phyloP scores from a whole-genome alignment of 2,329 filamentous ascomycete genomes.

The Remersonia thermophila region DNA sequence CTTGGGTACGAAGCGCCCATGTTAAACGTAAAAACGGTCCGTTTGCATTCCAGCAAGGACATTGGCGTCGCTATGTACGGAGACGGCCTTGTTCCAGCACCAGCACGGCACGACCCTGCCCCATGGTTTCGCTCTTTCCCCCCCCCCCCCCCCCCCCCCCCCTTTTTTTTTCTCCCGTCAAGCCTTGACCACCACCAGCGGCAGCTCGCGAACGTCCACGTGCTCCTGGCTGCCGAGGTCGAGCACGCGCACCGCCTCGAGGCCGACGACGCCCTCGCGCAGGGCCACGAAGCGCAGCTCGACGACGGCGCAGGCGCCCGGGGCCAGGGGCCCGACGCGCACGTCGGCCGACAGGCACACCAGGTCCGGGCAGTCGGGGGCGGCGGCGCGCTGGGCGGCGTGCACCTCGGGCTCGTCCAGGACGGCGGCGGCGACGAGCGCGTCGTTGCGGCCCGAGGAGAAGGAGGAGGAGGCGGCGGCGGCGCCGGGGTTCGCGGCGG shows the following conservation, averaged over 20 bases:
- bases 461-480: not conserved
- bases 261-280: constrained; percentile 50
- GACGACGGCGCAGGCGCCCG: constrained; percentile 60
- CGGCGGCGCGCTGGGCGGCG: constrained; percentile 54
- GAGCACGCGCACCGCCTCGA: constrained; percentile 61
- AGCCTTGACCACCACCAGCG: constrained; percentile 46
- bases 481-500: no score
- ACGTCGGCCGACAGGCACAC: constrained; percentile 67
- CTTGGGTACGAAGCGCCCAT: no score
- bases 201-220: constrained; percentile 64
- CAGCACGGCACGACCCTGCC: no score
- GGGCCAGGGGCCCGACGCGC: constrained; percentile 58
- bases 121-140: no score
- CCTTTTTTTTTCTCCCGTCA: no score
- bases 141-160: no score
- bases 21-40: no score
- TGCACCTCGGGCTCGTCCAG: constrained; percentile 61
- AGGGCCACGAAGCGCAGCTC: constrained; percentile 63
- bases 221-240: constrained; percentile 65
- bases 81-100: no score
- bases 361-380: constrained; percentile 52
- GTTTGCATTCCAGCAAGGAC: no score
- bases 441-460: constrained; percentile 1
- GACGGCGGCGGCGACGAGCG: constrained; percentile 47
- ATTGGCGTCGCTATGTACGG: no score